These are phyloP conservation scores for Diatrype stigma DNA, from an alignment of 2,329 filamentous ascomycete genomes.

Conservation along the genomic window DNA sequence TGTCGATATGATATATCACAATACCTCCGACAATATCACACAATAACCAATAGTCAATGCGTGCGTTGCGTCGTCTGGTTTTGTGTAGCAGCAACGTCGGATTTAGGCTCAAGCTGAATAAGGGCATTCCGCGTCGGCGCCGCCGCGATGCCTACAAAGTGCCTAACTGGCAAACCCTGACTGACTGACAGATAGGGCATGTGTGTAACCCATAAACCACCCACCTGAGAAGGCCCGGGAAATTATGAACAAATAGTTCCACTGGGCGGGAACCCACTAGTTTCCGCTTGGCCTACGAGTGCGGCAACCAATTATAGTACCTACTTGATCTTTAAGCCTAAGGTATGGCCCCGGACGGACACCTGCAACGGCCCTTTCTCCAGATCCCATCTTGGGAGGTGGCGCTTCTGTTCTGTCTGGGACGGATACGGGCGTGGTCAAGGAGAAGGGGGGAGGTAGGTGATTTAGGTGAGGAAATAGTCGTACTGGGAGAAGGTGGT, in stretches of 20 bases:
- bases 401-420: too few species aligned
- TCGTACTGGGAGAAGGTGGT: too few species aligned
- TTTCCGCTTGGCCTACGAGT: neutral
- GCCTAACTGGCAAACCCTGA: too few species aligned
- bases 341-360: neutral
- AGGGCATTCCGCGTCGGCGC: neutral
- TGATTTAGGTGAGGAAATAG: too few species aligned
- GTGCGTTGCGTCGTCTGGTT: neutral
- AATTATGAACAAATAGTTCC: neutral
- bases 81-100: neutral
- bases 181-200: too few species aligned
- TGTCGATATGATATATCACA: neutral
- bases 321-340: too few species aligned
- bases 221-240: neutral
- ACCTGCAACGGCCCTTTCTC: neutral
- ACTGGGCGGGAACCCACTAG: neutral
- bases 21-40: neutral
- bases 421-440: too few species aligned
- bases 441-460: too few species aligned
- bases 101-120: neutral
- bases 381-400: too few species aligned
- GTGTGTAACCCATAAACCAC: conserved; percentile 1
- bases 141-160: neutral
- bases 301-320: neutral
- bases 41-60: neutral